Evolutionary conservation across 1,139 yeast species (phyloP), one percentile per base, ranked within the genome.

Genomic region (Blastobotrys proliferans): DNA sequence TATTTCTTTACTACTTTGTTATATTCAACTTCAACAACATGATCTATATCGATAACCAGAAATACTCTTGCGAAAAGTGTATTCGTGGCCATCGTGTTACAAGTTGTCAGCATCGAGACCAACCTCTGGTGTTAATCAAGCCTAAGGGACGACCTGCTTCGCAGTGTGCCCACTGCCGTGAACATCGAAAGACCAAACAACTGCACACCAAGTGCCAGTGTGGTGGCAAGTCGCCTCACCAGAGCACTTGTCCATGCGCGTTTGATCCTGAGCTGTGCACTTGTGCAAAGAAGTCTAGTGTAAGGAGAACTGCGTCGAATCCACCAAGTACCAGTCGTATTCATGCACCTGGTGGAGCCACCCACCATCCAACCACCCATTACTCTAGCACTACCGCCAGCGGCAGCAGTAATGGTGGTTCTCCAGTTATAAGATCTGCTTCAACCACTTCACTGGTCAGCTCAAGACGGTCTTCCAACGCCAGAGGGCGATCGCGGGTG

Each of bases 121-220:
- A 84, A 59, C 95, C 94, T 2, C 68, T 92, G 52, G 82, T 86
- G 60, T 83, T 83, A 86, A 90, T 92, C 62, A 90, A 90, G 61
- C 96, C 95, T 10, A 92, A 90, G 61, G 98, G 98, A 3, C 72
- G 98, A 44, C 98, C 98, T 1, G 80, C 95, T 0, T 81, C 95
- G 2, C 96, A 88, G 60, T 90, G 97, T 57, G 72, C 75, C 34
- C 95, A 85, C 60, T 90, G 97, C 61, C 79, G 92, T 48, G 92
- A 83, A 46, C 78, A 81, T 55, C 72, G 96, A 35, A 83, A 82
- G 60, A 62, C 72, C 48, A 83, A 81, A 54, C 78, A 81, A 53
- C 68, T 81, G 6, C 95, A 86, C 59, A 77, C 81, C 11, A 66
- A 76, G 39, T 88, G 97, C 62, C 69, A 79, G 6, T 90, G 97